Conservation (phyloP, 2,329 filamentous ascomycete species). For the Stagonosporopsis tanaceti region DNA sequence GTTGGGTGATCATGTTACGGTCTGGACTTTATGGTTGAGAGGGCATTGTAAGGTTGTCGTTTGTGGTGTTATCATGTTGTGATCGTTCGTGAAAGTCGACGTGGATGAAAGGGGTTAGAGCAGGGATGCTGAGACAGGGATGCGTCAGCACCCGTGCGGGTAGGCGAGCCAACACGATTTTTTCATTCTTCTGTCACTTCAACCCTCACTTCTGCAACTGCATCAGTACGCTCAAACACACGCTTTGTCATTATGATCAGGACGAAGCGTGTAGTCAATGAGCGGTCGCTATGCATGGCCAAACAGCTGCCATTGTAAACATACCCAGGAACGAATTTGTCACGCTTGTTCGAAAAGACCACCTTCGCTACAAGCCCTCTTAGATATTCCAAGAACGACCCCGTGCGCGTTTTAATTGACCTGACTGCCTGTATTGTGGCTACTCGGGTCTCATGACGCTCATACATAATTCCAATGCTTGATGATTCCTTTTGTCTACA, state of each 20-base stretch:
- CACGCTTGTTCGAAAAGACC: conserved; percentile 49
- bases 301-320: neutral
- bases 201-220: neutral
- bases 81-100: neutral
- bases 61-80: neutral
- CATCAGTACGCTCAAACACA: neutral
- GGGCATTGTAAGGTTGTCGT: neutral
- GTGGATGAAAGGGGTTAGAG: conserved; percentile 20
- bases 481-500: neutral
- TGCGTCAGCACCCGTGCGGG: neutral
- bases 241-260: conserved; percentile 1
- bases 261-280: neutral
- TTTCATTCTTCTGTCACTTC: conserved; percentile 7
- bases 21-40: neutral
- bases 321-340: conserved; percentile 49
- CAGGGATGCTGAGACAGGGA: conserved; percentile 5
- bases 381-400: conserved; percentile 50
- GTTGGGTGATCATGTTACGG: conserved; percentile 7
- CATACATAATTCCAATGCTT: conserved; percentile 33
- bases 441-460: conserved; percentile 50
- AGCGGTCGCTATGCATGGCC: neutral
- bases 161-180: conserved; percentile 8
- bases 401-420: conserved; percentile 51
- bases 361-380: conserved; percentile 51
- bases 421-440: conserved; percentile 45